phyloP scores from a whole-genome alignment of 257 asterid species.

The Gynochthodes officinalis region DNA sequence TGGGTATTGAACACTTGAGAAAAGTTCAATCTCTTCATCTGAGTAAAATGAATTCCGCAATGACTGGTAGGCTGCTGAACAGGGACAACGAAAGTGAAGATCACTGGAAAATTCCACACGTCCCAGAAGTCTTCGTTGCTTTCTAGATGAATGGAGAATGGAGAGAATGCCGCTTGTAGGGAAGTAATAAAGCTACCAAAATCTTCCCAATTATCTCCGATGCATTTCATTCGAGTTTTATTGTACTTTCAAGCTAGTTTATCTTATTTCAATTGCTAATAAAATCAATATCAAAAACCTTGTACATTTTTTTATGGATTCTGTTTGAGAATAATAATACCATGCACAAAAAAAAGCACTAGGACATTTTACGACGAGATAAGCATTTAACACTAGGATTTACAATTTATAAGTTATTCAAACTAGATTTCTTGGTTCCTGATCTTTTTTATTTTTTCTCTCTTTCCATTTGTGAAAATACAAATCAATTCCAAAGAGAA shows the following conservation, averaged over 20 bases:
- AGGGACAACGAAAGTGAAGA: neutral
- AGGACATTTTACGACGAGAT: too few species aligned
- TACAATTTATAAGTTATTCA: too few species aligned
- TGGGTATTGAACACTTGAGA: conserved; percentile 2
- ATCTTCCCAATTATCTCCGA: conserved; percentile 5
- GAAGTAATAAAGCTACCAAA: neutral
- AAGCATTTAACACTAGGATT: too few species aligned
- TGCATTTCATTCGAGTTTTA: neutral
- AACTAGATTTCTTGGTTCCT: neutral
- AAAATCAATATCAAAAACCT: too few species aligned
- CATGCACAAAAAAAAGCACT: too few species aligned
- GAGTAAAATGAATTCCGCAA: neutral
- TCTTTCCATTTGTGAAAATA: too few species aligned
- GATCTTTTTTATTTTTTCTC: too few species aligned
- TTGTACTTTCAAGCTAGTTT: too few species aligned
- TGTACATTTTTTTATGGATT: too few species aligned
- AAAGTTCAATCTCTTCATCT: conserved; percentile 11
- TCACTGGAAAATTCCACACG: neutral
- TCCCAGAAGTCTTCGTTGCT: conserved; percentile 9
- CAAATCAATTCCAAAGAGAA: too few species aligned
- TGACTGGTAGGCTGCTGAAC: conserved; percentile 6
- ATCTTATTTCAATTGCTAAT: too few species aligned
- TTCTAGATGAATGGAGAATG: neutral
- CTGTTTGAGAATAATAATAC: too few species aligned
- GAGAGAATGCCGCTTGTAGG: neutral